Evolutionary conservation across 2,329 filamentous ascomycete genomes (phyloP).

Genomic region (Trichoderma brevicompactum): DNA sequence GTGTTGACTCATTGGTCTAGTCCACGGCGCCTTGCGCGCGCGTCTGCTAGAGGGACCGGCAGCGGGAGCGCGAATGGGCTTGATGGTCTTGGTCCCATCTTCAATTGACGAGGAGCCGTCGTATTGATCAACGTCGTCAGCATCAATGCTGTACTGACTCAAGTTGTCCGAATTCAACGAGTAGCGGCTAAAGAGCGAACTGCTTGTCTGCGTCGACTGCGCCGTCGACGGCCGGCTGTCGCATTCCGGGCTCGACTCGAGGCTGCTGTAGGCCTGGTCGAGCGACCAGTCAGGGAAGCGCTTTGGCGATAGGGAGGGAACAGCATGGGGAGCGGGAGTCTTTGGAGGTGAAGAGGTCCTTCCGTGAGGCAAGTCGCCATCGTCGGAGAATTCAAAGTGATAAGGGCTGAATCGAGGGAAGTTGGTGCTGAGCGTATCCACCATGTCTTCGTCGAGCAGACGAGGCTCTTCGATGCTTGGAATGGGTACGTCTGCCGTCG

Average conservation of each 20-base stretch:
- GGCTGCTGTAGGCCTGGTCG: slow-evolving; percentile 60
- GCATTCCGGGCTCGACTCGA: slow-evolving; percentile 62
- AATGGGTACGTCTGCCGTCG: slow-evolving; percentile 66
- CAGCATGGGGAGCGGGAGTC: slow-evolving; percentile 58
- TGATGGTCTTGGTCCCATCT: slow-evolving; percentile 42
- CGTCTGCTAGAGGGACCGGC: slow-evolving; percentile 9
- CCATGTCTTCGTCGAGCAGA: slow-evolving; percentile 51
- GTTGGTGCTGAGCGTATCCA: slow-evolving; percentile 41
- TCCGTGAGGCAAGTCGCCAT: slow-evolving; percentile 43
- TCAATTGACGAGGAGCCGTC: slow-evolving; percentile 36
- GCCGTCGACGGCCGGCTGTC: slow-evolving; percentile 65
- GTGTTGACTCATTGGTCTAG: slow-evolving; percentile 66
- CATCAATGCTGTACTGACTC: slow-evolving; percentile 55
- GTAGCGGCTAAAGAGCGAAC: slow-evolving; percentile 60
- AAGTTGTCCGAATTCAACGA: slow-evolving; percentile 62
- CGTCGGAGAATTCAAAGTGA: slow-evolving; percentile 37
- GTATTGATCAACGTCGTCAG: slow-evolving; percentile 36
- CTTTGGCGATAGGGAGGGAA: slow-evolving; percentile 50
- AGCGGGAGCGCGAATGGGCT: slow-evolving; percentile 22
- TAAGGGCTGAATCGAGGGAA: slow-evolving; percentile 45
- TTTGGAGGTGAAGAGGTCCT: slow-evolving; percentile 60
- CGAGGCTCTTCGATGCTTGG: slow-evolving; percentile 66
- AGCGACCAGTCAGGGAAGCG: slow-evolving; percentile 64
- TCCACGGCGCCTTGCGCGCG: slow-evolving; percentile 61
- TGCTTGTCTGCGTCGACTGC: slow-evolving; percentile 62